A percentile compares a stretch with the other conserved stretches of the same genome.
phyloP scores from a whole-genome alignment of 2,329 filamentous ascomycete genomes.

The Diplodia corticola region DNA sequence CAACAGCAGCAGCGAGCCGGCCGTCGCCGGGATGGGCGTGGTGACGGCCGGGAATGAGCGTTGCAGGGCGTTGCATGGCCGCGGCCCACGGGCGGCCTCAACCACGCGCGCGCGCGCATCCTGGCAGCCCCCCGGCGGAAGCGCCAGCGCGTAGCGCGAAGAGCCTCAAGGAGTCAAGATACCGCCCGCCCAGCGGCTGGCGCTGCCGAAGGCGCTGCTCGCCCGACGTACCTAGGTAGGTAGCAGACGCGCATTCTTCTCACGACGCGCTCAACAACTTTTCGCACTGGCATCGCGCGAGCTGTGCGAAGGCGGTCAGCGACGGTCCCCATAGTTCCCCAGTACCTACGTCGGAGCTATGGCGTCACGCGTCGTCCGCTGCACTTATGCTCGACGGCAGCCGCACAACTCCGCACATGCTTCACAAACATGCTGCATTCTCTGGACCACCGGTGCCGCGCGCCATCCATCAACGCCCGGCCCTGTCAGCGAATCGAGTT shows the following conservation, averaged over 20 bases:
- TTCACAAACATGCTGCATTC: conserved; percentile 10
- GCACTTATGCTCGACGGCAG: neutral
- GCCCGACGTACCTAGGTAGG: neutral
- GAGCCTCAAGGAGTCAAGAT: conserved; percentile 10
- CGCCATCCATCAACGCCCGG: neutral
- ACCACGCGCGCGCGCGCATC: conserved; percentile 7
- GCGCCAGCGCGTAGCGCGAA: conserved; percentile 14
- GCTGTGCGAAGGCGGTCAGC: conserved; percentile 10
- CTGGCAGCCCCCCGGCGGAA: conserved; percentile 9
- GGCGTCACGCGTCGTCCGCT: conserved; percentile 4
- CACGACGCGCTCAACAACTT: neutral
- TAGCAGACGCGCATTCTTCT: neutral
- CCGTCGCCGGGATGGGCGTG: neutral
- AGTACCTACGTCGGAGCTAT: neutral
- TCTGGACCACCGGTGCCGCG: neutral
- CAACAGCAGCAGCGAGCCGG: neutral
- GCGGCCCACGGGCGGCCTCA: conserved; percentile 1
- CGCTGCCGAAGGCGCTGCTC: neutral
- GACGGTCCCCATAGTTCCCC: conserved; percentile 3
- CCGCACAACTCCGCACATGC: conserved; percentile 13
- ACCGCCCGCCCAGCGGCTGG: neutral
- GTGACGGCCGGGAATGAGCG: neutral
- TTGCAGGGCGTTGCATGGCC: conserved; percentile 3
- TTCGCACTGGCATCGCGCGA: neutral
- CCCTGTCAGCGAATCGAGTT: conserved; percentile 1